Evolutionary conservation across 176 grass and related monocot species (phyloP).

Genomic region (Pontederia paniculata): DNA sequence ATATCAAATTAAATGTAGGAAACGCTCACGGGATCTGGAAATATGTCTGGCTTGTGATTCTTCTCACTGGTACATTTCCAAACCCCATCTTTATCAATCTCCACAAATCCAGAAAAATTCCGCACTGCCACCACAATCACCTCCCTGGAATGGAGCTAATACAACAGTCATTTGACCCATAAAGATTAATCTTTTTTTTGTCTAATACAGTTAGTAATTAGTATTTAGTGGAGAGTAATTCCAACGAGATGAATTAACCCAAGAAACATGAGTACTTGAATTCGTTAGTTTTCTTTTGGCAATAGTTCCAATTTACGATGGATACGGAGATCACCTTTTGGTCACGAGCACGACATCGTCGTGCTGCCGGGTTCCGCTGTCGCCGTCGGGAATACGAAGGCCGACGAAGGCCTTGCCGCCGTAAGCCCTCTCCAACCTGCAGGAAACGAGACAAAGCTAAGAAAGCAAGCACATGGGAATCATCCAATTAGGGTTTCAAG

Average conservation of each 20-base stretch:
- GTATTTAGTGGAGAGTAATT: no score
- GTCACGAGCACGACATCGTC: slow-evolving; percentile 71
- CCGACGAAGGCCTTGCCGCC: slow-evolving; percentile 70
- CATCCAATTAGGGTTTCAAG: neutral
- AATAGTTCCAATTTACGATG: neutral
- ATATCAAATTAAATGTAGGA: neutral
- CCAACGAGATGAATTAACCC: no score
- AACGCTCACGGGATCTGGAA: slow-evolving; percentile 46
- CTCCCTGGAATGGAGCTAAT: slow-evolving; percentile 35
- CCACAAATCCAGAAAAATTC: slow-evolving; percentile 55
- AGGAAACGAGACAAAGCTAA: neutral
- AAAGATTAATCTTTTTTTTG: no score
- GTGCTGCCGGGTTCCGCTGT: slow-evolving; percentile 62
- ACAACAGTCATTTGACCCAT: no score
- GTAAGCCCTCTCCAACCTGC: slow-evolving; percentile 89
- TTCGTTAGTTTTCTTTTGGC: neutral
- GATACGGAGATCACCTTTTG: slow-evolving; percentile 33
- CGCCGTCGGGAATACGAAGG: slow-evolving; percentile 83
- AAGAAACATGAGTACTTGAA: no score
- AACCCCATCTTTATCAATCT: slow-evolving; percentile 55
- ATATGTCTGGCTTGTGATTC: slow-evolving; percentile 43
- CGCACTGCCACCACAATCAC: slow-evolving; percentile 69
- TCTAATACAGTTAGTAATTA: no score
- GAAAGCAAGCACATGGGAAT: neutral
- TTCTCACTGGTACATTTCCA: slow-evolving; percentile 56